Evolutionary conservation across 139 green algal genomes (phyloP).

Genomic region (Chlorella sp.): DNA sequence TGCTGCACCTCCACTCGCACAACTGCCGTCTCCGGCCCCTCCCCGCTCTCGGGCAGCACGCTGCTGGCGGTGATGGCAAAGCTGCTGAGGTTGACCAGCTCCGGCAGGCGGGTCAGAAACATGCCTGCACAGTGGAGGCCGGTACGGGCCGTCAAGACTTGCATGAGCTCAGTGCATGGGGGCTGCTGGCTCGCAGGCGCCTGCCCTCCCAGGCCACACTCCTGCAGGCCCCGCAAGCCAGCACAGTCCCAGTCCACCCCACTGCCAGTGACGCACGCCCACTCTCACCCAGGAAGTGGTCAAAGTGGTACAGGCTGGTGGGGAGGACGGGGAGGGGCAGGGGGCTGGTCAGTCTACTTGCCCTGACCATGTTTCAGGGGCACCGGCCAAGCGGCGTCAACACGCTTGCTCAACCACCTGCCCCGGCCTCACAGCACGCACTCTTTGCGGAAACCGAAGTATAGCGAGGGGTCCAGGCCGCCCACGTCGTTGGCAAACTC

Average conservation of each 20-base stretch:
- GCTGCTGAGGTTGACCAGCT: constrained; percentile 43
- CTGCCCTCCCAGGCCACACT: no score
- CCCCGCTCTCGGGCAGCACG: background rate
- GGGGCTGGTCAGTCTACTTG: no score
- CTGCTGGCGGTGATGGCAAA: constrained; percentile 24
- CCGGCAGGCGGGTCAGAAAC: constrained; percentile 50
- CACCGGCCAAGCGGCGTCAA: no score
- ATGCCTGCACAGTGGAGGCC: background rate
- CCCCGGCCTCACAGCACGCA: background rate
- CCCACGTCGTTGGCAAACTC: constrained; percentile 82
- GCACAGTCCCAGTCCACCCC: background rate
- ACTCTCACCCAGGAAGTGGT: constrained; percentile 65
- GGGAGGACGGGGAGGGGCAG: background rate
- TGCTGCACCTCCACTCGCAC: constrained; percentile 24
- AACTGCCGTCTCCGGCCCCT: background rate
- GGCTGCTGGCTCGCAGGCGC: no score
- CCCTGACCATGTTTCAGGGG: no score
- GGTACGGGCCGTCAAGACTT: background rate
- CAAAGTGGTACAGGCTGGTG: constrained; percentile 66
- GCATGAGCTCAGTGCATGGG: no score
- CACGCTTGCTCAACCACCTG: no score
- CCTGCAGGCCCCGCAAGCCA: background rate
- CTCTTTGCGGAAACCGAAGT: constrained; percentile 53
- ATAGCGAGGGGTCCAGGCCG: constrained; percentile 64
- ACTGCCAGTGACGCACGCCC: background rate